A percentile compares a stretch with the other conserved stretches of the same genome.
Evolutionary conservation across 2,329 filamentous ascomycete genomes (phyloP).

Genomic region (Nemania abortiva): DNA sequence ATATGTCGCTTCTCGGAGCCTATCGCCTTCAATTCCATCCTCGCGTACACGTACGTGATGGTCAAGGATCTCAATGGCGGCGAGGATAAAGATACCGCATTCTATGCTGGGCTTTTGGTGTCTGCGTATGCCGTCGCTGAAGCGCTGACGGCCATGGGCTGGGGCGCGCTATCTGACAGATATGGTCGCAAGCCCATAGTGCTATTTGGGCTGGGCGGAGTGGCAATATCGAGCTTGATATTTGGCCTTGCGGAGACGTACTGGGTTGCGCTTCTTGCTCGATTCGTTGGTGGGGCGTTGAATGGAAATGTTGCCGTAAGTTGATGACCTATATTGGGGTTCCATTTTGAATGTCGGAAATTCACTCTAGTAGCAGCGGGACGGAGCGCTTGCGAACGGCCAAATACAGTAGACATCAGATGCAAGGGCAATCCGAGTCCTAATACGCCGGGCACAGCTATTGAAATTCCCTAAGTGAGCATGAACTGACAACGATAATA

Average conservation of each 20-base stretch:
- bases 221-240: conserved; percentile 56
- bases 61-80: conserved; percentile 53
- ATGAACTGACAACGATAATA: conserved; percentile 28
- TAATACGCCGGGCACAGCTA: not conserved
- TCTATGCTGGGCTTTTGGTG: conserved; percentile 63
- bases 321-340: conserved; percentile 11
- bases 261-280: conserved; percentile 58
- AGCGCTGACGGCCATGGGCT: conserved; percentile 57
- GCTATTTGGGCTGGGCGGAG: conserved; percentile 53
- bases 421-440: not conserved
- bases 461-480: not conserved
- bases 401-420: not conserved
- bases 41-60: conserved; percentile 59
- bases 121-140: conserved; percentile 60
- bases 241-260: conserved; percentile 57
- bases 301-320: conserved; percentile 56
- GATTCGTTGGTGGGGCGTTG: conserved; percentile 56
- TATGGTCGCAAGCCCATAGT: conserved; percentile 56
- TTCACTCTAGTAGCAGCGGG: not conserved
- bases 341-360: not conserved
- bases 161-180: conserved; percentile 57
- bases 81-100: conserved; percentile 56
- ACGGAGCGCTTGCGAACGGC: not conserved
- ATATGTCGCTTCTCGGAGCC: conserved; percentile 61
- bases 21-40: conserved; percentile 60